Base-by-base conservation (phyloP, 108 stramenopile genomes). In the Poteriospumella lacustris region DNA sequence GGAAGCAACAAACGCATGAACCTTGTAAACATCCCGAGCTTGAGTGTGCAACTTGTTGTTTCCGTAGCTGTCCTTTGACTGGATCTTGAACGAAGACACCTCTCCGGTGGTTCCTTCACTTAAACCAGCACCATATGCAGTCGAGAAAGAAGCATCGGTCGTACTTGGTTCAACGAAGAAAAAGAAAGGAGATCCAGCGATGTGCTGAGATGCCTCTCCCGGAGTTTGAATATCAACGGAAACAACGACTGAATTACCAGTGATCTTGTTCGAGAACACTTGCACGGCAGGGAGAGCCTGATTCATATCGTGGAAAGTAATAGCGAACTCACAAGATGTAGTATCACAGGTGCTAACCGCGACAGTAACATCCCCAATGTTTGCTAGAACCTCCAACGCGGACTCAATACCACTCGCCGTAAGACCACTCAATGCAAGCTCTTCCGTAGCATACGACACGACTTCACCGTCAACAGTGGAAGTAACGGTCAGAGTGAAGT, bases 121-220 rank as follows among this genome's bases (percentile, higher is more conserved):
- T 39, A 92, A 83, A 1, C 92, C 92, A 34, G 68, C 52, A 24
- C 92, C 92, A 68, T 80, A 86, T 12, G 89, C 92, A 12, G 81
- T 86, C 1, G 85, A 85, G 59, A 40, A 60, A 1, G 75, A 64
- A 1, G 91, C 83, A 44, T 83, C 58, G 2, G 87, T 84, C 33
- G 67, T 62, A 41, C 80, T 87, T 0, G 92, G 90, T 15, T 64
- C 79, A 44, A 91, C 84, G 1, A 42, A 44, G 33, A 90, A 58
- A 31, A 59, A 19, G 19, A 80, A 70, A 15, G 92, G 91, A 39
- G 91, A 87, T 33, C 87, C 90, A 26, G 34, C 59, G 24, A 91
- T 86, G 64, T 90, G 78, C 34, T 34, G 2, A 0, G 64, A 38
- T n/a, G 33, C 76, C n/a, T 62, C 62, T 34, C 90, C 90, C 40